Evolutionary conservation across 306 rosid genomes (phyloP), one percentile per base, ranked within the genome.

Genomic region (Vigna reflexopilosa): DNA sequence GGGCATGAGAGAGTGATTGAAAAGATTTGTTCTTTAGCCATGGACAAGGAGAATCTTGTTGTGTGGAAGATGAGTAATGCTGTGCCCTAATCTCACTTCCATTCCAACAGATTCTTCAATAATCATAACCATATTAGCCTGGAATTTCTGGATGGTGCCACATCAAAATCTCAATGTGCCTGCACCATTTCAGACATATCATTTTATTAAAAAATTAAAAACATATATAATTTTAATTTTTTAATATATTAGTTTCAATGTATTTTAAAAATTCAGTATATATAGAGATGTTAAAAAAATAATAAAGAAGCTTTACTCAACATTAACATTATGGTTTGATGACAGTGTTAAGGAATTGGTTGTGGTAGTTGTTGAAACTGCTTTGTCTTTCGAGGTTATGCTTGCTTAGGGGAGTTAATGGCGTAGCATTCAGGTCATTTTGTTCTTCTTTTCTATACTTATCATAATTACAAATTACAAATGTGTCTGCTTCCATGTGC

Each of bases 341-440:
- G 44, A 5, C 67, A 30, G 44, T 61, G 1, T 63, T 62, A 59
- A 38, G 19, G 42, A 28, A 59, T 64, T 64, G 51, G 67, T 62
- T 56, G 17, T 47, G 0, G 14, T 67, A 56, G 85, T 82, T 22
- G 85, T 61, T 76, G 76, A 55, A 72, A 71, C 14, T 77, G 50
- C 85, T 44, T 45, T 76, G 74, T 77, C 78, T 45, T 5, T 34
- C 64, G 56, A 55, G 67, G 65, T 55, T 55, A 22, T n/a, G 7
- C 47, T 71, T 28, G 26, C 9, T 70, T 61, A 28, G 6, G 67
- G 50, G 64, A 26, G 74, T 76, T 82, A 65, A 66, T 26, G 70
- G 51, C 20, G 82, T 82, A 70, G 36, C 58, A 16, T 50, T 75
- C 14, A 32, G 30, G 55, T 74, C 57, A 51, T 42, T 68, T 61